A percentile compares a stretch with the other conserved stretches of the same genome.
phyloP scores from a whole-genome alignment of 2,329 filamentous ascomycete genomes.

The Ascochyta lentis region DNA sequence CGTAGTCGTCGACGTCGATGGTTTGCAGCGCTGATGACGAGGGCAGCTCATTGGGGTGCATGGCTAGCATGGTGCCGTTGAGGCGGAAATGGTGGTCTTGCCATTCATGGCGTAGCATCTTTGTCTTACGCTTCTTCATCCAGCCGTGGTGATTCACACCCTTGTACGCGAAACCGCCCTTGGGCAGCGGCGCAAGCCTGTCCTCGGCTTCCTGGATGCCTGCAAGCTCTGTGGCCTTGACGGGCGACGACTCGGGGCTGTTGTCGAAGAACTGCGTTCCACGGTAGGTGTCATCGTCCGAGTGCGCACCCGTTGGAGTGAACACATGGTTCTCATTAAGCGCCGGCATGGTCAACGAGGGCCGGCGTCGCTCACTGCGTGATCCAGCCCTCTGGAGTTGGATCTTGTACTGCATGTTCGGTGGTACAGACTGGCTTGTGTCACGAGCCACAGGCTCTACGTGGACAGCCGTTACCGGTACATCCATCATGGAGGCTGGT shows the following conservation, averaged over 20 bases:
- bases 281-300: slow-evolving; percentile 44
- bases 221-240: slow-evolving; percentile 38
- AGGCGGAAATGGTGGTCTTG: slow-evolving; percentile 90
- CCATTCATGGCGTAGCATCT: slow-evolving; percentile 91
- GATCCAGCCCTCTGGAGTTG: slow-evolving; percentile 56
- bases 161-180: slow-evolving; percentile 46
- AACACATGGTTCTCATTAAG: slow-evolving; percentile 68
- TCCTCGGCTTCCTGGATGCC: slow-evolving; percentile 28
- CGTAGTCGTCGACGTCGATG: slow-evolving; percentile 88
- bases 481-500: slow-evolving; percentile 88
- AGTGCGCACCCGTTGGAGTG: slow-evolving; percentile 42
- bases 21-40: slow-evolving; percentile 74
- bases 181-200: slow-evolving; percentile 42
- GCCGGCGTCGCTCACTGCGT: slow-evolving; percentile 61
- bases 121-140: slow-evolving; percentile 93
- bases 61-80: slow-evolving; percentile 65
- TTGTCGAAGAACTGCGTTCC: slow-evolving; percentile 44
- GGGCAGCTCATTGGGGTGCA: slow-evolving; percentile 65
- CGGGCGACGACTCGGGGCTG: slow-evolving; percentile 43
- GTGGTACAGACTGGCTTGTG: slow-evolving; percentile 87
- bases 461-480: slow-evolving; percentile 77
- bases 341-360: slow-evolving; percentile 74
- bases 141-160: slow-evolving; percentile 78
- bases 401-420: slow-evolving; percentile 81
- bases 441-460: slow-evolving; percentile 77